Conservation (phyloP, 2,329 filamentous ascomycete species). For the Paraphoma sp. region DNA sequence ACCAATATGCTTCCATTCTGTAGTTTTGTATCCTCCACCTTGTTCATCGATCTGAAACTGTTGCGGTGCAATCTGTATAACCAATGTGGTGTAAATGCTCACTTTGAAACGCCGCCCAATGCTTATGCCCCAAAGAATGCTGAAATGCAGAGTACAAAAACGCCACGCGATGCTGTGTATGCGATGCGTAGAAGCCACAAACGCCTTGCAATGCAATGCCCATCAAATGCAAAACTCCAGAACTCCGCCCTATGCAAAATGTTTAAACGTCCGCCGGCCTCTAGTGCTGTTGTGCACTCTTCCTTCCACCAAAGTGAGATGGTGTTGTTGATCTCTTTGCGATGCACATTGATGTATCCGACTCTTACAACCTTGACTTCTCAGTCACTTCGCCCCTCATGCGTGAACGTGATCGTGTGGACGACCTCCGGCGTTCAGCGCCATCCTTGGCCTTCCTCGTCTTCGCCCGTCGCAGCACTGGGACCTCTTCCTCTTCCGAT, state of each 20-base stretch:
- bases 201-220: conserved; percentile 32
- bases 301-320: not conserved
- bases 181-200: conserved; percentile 15
- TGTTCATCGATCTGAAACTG: conserved; percentile 9
- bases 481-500: conserved; percentile 45
- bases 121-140: conserved; percentile 20
- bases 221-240: conserved; percentile 21
- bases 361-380: conserved; percentile 37
- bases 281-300: conserved; percentile 6
- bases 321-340: not conserved
- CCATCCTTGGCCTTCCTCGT: conserved; percentile 44
- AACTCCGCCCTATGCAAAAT: conserved; percentile 38
- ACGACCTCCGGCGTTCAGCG: conserved; percentile 43
- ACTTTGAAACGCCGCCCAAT: conserved; percentile 35
- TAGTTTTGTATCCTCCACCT: not conserved
- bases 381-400: conserved; percentile 34
- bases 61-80: conserved; percentile 5
- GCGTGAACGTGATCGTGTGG: conserved; percentile 34
- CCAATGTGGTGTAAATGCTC: conserved; percentile 34
- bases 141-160: conserved; percentile 17
- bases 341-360: not conserved
- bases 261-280: conserved; percentile 4
- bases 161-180: conserved; percentile 29
- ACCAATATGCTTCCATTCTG: conserved; percentile 7
- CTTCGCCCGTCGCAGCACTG: conserved; percentile 32